Conservation (phyloP, 352 stramenopile species). For the Phytophthora idaei region DNA sequence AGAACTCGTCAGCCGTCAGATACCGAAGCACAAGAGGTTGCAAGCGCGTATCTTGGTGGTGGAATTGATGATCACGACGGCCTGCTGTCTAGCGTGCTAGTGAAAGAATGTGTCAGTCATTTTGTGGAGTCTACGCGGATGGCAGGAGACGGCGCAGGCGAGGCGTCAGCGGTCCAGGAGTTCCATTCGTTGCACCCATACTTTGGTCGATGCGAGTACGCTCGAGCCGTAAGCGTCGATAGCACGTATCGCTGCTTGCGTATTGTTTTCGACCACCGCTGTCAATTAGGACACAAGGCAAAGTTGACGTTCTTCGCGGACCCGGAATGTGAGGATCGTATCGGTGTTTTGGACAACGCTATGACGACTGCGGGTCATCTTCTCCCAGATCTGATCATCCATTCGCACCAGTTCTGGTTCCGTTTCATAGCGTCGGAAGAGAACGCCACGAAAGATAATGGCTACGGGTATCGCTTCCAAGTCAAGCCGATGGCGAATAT, state of each 20-base stretch:
- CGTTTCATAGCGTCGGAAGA: conserved; percentile 77
- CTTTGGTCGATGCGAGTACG: conserved; percentile 83
- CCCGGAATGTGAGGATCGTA: conserved; percentile 59
- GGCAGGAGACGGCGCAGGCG: conserved; percentile 52
- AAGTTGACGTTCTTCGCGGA: conserved; percentile 81
- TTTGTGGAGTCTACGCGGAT: conserved; percentile 84
- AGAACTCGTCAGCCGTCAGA: conserved; percentile 58
- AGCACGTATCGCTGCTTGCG: conserved; percentile 66
- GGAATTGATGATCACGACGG: conserved; percentile 64
- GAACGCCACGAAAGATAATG: conserved; percentile 56
- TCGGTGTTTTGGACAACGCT: conserved; percentile 56
- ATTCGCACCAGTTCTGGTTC: conserved; percentile 85
- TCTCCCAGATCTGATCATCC: conserved; percentile 74
- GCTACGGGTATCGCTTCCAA: conserved; percentile 86
- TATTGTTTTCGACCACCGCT: conserved; percentile 84
- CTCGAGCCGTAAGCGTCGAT: conserved; percentile 56
- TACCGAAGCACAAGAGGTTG: conserved; percentile 63
- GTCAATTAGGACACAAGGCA: conserved; percentile 67
- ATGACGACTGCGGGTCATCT: conserved; percentile 43
- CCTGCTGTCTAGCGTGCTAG: conserved; percentile 71
- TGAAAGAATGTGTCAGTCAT: conserved; percentile 87
- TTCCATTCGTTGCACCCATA: conserved; percentile 89
- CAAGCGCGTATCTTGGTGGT: conserved; percentile 52
- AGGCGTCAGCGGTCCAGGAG: conserved; percentile 41
- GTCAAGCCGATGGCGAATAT: conserved; percentile 82